Evolutionary conservation across 2,329 filamentous ascomycete species (phyloP), one percentile per base, ranked within the genome.

Genomic region (Xylaria multiplex): DNA sequence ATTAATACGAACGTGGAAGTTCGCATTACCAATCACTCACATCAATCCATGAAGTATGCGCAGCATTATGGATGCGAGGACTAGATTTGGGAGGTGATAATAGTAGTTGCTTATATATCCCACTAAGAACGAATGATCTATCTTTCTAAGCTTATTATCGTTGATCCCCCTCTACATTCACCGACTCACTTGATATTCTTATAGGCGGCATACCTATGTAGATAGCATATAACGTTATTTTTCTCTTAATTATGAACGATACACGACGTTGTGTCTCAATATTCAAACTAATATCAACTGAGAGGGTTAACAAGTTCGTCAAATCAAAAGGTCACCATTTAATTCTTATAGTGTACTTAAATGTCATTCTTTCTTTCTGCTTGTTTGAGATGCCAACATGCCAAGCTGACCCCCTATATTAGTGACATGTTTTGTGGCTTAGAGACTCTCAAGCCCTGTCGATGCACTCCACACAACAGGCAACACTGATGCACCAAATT

Each of bases 341-440:
- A 30, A 40, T 42, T 13, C 14, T 24, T 7, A 37, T n/a, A n/a
- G n/a, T n/a, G n/a, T 22, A 16, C 14, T 52, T 16, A 13, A 22
- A 53, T 37, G 9, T 13, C 22, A 43, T 40, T n/a, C 40, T 37
- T 45, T n/a, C 8, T 45, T 37, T 35, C 16, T 49, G 52, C 52
- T 32, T 27, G 43, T 61, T 43, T 52, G 37, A 54, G n/a, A 60
- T 48, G 11, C 27, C 24, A 30, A 52, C 24, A n/a, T 9, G 40
- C 27, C 50, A 46, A 24, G 30, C 40, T 16, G 14, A 8, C n/a
- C 45, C 24, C 8, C 22, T 50, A 32, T 52, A 13, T 37, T 16
- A 55, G 30, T 24, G n/a, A 55, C 11, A 8, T 61, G 16, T 56
- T 6, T n/a, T 57, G 53, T 63, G 60, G 60, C 60, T 63, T 45